phyloP scores from a whole-genome alignment of 1,139 yeast species.

The Sugiyamaella sp. region DNA sequence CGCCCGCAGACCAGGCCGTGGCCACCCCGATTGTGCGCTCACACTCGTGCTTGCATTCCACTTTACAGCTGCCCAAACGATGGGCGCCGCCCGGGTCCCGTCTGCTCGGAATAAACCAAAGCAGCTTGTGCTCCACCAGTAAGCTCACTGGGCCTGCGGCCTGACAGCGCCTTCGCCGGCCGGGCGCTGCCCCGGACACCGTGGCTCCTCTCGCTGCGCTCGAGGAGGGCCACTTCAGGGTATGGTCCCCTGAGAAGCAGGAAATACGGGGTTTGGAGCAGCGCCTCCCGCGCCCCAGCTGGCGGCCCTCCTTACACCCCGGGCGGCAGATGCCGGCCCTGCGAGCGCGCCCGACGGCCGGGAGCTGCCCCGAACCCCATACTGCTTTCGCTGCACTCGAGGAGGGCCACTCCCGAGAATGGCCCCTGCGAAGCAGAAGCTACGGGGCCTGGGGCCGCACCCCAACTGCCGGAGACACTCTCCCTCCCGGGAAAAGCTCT shows the following conservation, averaged over 20 bases:
- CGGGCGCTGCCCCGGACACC: not conserved
- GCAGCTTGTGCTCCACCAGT: no score
- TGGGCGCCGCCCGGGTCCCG: not conserved
- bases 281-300: not conserved
- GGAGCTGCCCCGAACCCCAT: not conserved
- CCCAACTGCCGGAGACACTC: conserved; percentile 1
- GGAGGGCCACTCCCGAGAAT: not conserved
- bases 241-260: no score
- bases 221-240: not conserved
- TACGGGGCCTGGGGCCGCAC: not conserved
- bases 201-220: conserved; percentile 1
- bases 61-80: not conserved
- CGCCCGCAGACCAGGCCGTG: not conserved
- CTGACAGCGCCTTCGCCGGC: not conserved
- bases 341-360: not conserved
- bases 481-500: not conserved
- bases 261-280: no score
- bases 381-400: not conserved
- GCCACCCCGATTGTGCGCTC: not conserved
- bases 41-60: no score
- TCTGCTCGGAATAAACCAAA: not conserved
- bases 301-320: no score
- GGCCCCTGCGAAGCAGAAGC: no score
- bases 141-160: no score
- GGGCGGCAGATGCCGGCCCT: no score